Evolutionary conservation across 2,329 filamentous ascomycete genomes (phyloP).

Genomic region (Exutisphaerella laricina): DNA sequence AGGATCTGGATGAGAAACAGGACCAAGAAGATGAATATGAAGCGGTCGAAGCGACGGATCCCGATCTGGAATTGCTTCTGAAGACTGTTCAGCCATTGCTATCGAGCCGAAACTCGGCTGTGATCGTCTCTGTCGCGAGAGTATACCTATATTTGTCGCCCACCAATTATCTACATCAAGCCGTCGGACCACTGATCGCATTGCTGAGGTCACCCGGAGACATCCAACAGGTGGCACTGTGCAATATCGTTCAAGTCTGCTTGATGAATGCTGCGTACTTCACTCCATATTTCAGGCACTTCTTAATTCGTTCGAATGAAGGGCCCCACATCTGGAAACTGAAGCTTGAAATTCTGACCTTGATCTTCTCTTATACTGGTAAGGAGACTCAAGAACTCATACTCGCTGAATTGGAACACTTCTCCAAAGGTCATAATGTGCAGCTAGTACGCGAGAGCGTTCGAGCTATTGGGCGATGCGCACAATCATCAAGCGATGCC

Average conservation of each 20-base stretch:
- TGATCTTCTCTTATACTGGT: constrained; percentile 81
- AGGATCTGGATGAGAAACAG: constrained; percentile 51
- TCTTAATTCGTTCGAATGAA: constrained; percentile 77
- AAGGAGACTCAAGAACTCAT: constrained; percentile 76
- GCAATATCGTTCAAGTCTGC: constrained; percentile 93
- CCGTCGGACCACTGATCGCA: constrained; percentile 79
- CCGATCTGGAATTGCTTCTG: constrained; percentile 76
- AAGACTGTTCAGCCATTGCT: constrained; percentile 76
- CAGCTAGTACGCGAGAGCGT: constrained; percentile 82
- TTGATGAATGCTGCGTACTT: constrained; percentile 72
- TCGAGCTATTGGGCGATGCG: constrained; percentile 86
- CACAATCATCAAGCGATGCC: constrained; percentile 62
- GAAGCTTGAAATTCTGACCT: constrained; percentile 83
- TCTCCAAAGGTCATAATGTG: constrained; percentile 69
- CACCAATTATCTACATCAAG: constrained; percentile 63
- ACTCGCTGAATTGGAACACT: constrained; percentile 89
- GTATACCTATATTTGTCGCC: constrained; percentile 83
- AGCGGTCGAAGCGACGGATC: constrained; percentile 60
- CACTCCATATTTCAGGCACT: constrained; percentile 81
- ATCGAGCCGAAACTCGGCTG: constrained; percentile 86
- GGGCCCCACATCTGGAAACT: constrained; percentile 77
- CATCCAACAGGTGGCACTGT: constrained; percentile 81
- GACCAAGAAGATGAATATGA: constrained; percentile 47
- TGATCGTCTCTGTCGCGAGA: constrained; percentile 79
- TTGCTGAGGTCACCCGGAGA: constrained; percentile 79